A percentile compares a stretch with the other conserved stretches of the same genome.
Conservation (phyloP, 2,329 filamentous ascomycete genomes). For the Cladobotryum protrusum region DNA sequence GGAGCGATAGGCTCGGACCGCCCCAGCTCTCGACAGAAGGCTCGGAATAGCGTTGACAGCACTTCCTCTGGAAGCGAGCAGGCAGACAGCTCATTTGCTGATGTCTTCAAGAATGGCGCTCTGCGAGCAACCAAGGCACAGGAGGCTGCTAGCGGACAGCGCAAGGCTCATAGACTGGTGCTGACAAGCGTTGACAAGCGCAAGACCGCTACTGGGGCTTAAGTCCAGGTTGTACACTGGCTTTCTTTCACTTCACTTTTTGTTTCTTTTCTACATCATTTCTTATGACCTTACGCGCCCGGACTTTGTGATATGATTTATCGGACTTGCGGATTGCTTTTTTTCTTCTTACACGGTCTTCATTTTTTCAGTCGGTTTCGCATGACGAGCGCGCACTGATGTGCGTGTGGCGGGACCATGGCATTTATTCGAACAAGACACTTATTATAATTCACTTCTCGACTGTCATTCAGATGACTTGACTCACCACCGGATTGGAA, state of each 20-base stretch:
- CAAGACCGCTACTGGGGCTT: constrained; percentile 42
- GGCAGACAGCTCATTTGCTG: constrained; percentile 57
- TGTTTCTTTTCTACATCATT: constrained; percentile 21
- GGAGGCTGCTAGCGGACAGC: constrained; percentile 55
- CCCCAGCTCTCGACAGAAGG: constrained; percentile 64
- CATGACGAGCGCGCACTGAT: constrained; percentile 9
- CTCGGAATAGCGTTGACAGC: constrained; percentile 57
- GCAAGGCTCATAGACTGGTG: constrained; percentile 80
- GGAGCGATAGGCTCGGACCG: constrained; percentile 83
- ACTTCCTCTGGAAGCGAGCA: constrained; percentile 45
- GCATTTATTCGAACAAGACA: constrained; percentile 16
- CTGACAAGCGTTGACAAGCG: constrained; percentile 87
- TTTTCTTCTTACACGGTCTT: constrained; percentile 12
- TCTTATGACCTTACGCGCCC: constrained; percentile 33
- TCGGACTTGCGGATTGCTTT: constrained; percentile 29
- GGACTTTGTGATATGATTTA: constrained; percentile 32
- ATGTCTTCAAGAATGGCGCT: constrained; percentile 56
- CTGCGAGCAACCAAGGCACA: constrained; percentile 46
- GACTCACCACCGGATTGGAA: constrained; percentile 24
- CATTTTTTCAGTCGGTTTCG: constrained; percentile 1
- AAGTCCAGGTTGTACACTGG: constrained; percentile 12
- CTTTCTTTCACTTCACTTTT: constrained; percentile 15
- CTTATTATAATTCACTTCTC: constrained; percentile 35
- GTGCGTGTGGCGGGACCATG: constrained; percentile 12
- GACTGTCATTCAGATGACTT: constrained; percentile 33